Base-by-base conservation (phyloP, 2,329 filamentous ascomycete genomes). In the Stagonosporopsis vannaccii region DNA sequence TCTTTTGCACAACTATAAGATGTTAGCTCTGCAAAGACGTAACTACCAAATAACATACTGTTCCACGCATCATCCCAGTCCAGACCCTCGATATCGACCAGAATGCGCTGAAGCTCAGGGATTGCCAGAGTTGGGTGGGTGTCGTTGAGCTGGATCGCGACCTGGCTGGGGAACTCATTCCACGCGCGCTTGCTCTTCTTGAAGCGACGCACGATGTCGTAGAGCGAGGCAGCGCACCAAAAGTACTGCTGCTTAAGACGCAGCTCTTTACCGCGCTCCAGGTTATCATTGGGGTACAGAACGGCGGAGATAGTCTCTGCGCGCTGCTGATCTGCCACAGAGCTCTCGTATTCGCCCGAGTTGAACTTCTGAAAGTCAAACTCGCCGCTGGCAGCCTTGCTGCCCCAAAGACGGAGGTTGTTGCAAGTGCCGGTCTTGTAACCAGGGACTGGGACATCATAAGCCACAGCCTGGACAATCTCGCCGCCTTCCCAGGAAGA, bases 301-400 rank as follows among this genome's bases (percentile, higher is more conserved):
- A 99, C 95, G 28, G 94, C 94, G 48, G 93, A 97, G 80, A 99
- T 99, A 51, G 94, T 98, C 82, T 99, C 95, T n/a, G 95, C 95
- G 55, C 91, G 90, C 81, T 99, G 95, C 79, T 98, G 92, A 67
- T 99, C 95, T n/a, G 90, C 91, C 35, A 99, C 95, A 12, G 95
- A 96, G 80, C 91, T 95, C 80, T 99, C 95, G 74, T 99, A 99
- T 69, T 99, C 93, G 61, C 95, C 95, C 57, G 85, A 95, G 80
- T 99, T 99, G 87, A 99, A 99, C 77, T 98, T 98, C 73, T 97
- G 94, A 80, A 99, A 99, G 80, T 99, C 94, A 63, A 99, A 99
- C 77, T 99, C 95, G 63, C 95, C 95, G 67, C 91, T 94, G 41
- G 93, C 93, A 39, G 95, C 94, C 79, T 97, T 97, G 82, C 92